A percentile compares a stretch with the other conserved stretches of the same genome.
phyloP scores from a whole-genome alignment of 495 filamentous ascomycete genomes.

The Bombardia bombarda region DNA sequence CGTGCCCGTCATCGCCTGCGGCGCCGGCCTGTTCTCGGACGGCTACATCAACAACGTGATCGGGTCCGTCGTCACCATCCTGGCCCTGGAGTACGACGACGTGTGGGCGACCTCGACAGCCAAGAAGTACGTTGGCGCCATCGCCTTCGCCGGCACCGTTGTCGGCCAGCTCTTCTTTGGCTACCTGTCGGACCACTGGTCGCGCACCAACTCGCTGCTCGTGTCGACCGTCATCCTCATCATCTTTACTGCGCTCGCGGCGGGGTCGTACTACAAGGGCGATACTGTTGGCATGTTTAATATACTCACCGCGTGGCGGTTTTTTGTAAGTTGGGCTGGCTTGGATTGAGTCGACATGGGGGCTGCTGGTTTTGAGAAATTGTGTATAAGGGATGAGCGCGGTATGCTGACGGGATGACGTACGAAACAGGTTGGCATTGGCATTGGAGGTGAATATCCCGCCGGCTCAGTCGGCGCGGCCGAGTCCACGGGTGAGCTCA shows the following conservation, averaged over 20 bases:
- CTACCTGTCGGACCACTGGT: slow-evolving; percentile 74
- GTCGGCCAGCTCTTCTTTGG: slow-evolving; percentile 80
- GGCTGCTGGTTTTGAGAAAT: too few relatives aligned
- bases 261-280: slow-evolving; percentile 64
- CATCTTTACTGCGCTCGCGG: slow-evolving; percentile 69
- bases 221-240: slow-evolving; percentile 75
- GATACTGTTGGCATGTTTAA: slow-evolving; percentile 66
- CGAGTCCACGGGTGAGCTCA: slow-evolving; percentile 77
- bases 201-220: slow-evolving; percentile 72
- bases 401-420: too few relatives aligned
- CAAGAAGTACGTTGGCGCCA: slow-evolving; percentile 61
- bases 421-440: slow-evolving; percentile 38
- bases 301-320: slow-evolving; percentile 77
- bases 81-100: slow-evolving; percentile 52
- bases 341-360: too few relatives aligned
- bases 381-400: too few relatives aligned
- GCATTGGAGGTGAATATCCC: slow-evolving; percentile 73
- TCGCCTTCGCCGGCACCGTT: slow-evolving; percentile 85
- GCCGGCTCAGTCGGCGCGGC: slow-evolving; percentile 79
- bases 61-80: slow-evolving; percentile 69
- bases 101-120: slow-evolving; percentile 59
- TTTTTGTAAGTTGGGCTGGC: slow-evolving; percentile 61
- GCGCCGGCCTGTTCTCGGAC: slow-evolving; percentile 83
- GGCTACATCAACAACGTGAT: slow-evolving; percentile 86
- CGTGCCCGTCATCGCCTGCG: slow-evolving; percentile 63